A percentile compares a stretch with the other conserved stretches of the same genome.
Conservation (phyloP, 768 basidiomycete genomes). For the Amanita pseudoporphyria region DNA sequence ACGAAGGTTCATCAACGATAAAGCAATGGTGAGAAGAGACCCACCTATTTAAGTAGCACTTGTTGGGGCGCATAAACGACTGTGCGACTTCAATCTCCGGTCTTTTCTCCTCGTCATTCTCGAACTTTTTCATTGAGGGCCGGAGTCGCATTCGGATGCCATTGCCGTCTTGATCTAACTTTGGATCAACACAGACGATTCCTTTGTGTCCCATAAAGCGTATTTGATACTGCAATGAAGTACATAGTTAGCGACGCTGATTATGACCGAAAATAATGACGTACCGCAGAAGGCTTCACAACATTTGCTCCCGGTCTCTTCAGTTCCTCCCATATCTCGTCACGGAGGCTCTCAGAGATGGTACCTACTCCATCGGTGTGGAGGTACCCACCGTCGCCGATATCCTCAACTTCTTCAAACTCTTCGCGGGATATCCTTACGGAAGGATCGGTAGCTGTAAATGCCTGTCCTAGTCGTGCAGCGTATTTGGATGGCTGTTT, state of each 20-base stretch:
- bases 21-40: constrained; percentile 6
- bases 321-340: constrained; percentile 49
- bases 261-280: constrained; percentile 13
- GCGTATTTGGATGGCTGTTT: constrained; percentile 69
- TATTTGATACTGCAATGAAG: constrained; percentile 64
- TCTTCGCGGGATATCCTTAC: constrained; percentile 43
- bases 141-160: constrained; percentile 64
- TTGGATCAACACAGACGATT: constrained; percentile 58
- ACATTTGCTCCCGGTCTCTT: constrained; percentile 27
- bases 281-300: constrained; percentile 51
- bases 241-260: constrained; percentile 4
- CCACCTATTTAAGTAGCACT: constrained; percentile 66
- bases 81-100: constrained; percentile 70
- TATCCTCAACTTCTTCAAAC: constrained; percentile 57
- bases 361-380: constrained; percentile 81
- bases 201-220: constrained; percentile 82
- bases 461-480: constrained; percentile 75
- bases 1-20: neutral
- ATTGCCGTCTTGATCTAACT: constrained; percentile 30
- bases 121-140: constrained; percentile 70
- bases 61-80: constrained; percentile 48
- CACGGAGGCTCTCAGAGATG: constrained; percentile 49
- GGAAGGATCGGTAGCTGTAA: constrained; percentile 73
- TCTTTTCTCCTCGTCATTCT: constrained; percentile 31
- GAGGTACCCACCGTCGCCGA: constrained; percentile 30